phyloP scores from a whole-genome alignment of 768 basidiomycete species.

The Panaeolus cyanescens region DNA sequence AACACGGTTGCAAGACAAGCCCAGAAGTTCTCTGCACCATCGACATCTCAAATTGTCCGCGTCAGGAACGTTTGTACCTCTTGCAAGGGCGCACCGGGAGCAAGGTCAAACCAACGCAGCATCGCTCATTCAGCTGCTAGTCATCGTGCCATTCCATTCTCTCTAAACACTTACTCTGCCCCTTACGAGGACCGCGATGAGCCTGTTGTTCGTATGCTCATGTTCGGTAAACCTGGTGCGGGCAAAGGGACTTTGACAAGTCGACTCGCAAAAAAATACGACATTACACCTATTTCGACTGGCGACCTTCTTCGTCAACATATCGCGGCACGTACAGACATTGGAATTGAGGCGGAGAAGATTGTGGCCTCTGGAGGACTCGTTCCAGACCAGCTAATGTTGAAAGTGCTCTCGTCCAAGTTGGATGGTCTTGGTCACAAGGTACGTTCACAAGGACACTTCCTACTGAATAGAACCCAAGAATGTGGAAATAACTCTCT shows the following conservation, averaged over 20 bases:
- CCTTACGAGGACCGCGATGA: slow-evolving; percentile 40
- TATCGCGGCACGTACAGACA: slow-evolving; percentile 70
- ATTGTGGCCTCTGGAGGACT: slow-evolving; percentile 81
- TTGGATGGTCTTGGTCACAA: slow-evolving; percentile 66
- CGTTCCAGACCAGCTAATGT: slow-evolving; percentile 78
- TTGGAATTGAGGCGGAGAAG: slow-evolving; percentile 74
- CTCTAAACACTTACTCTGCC: slow-evolving; percentile 32
- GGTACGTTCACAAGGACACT: slow-evolving; percentile 36
- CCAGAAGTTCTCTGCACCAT: slow-evolving; percentile 14
- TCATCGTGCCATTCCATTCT: slow-evolving; percentile 5
- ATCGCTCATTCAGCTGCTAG: slow-evolving; percentile 4
- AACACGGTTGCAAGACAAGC: slow-evolving; percentile 15
- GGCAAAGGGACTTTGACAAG: slow-evolving; percentile 85
- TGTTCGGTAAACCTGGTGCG: slow-evolving; percentile 82
- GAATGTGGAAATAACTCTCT: neutral
- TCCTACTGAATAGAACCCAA: neutral
- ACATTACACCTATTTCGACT: slow-evolving; percentile 75
- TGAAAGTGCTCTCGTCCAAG: slow-evolving; percentile 74
- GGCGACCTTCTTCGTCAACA: slow-evolving; percentile 88
- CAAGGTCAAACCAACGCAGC: slow-evolving; percentile 3
- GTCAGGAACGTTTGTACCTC: slow-evolving; percentile 15
- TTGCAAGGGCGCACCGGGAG: neutral
- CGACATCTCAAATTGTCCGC: slow-evolving; percentile 13
- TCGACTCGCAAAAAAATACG: slow-evolving; percentile 78
- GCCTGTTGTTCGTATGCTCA: slow-evolving; percentile 60